phyloP scores from a whole-genome alignment of 345 rosid species.

The Microthlaspi erraticum region DNA sequence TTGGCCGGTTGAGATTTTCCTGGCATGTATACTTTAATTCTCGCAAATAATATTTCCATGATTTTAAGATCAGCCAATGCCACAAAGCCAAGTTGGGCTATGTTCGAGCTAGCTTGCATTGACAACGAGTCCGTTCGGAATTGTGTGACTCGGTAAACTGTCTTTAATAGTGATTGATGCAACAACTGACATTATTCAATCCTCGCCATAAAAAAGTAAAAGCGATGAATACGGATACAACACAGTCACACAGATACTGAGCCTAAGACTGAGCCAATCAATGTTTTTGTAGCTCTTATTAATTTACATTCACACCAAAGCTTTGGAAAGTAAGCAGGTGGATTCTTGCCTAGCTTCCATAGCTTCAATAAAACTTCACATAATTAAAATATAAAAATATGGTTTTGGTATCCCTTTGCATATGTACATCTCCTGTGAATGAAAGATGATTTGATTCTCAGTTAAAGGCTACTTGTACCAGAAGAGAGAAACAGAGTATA shows the following conservation, averaged over 20 bases:
- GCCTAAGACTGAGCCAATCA: constrained; percentile 25
- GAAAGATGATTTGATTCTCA: neutral
- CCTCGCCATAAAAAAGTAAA: neutral
- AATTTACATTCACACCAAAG: constrained; percentile 28
- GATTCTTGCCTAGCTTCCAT: constrained; percentile 29
- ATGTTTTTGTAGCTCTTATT: constrained; percentile 36
- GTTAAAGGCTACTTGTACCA: constrained; percentile 15
- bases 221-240: constrained; percentile 20
- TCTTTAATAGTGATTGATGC: constrained; percentile 22
- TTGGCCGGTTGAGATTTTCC: neutral
- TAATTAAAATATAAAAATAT: constrained; percentile 11
- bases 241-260: constrained; percentile 15
- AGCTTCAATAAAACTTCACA: constrained; percentile 26
- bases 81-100: constrained; percentile 2
- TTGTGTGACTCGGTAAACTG: constrained; percentile 3
- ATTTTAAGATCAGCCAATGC: constrained; percentile 4
- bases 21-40: neutral
- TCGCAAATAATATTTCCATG: neutral
- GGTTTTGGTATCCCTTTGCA: constrained; percentile 22
- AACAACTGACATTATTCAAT: constrained; percentile 11
- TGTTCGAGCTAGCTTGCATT: neutral
- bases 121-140: neutral
- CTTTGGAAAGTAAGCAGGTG: constrained; percentile 13
- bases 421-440: constrained; percentile 14
- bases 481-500: neutral